Evolutionary conservation across 768 basidiomycete species (phyloP).

Genomic region (Suillus paluster): DNA sequence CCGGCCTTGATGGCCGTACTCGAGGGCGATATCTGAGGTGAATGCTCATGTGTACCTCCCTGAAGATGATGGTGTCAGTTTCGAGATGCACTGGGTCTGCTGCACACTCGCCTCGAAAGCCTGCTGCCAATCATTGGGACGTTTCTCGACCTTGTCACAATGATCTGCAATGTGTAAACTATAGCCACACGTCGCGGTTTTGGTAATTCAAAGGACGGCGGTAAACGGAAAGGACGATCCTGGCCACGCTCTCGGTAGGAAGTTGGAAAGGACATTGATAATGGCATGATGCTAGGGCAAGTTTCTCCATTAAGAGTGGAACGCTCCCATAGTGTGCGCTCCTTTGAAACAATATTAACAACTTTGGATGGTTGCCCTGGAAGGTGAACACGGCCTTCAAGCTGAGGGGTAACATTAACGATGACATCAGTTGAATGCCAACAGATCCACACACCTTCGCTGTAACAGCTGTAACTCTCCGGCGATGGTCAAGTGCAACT

Average conservation of each 20-base stretch:
- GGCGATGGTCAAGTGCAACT: constrained; percentile 30
- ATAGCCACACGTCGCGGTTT: constrained; percentile 30
- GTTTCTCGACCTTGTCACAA: constrained; percentile 23
- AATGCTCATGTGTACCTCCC: constrained; percentile 28
- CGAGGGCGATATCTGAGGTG: constrained; percentile 31
- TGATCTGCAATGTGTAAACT: constrained; percentile 27
- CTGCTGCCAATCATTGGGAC: constrained; percentile 15
- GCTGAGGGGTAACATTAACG: constrained; percentile 17
- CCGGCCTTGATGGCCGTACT: constrained; percentile 36
- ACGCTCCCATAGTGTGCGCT: constrained; percentile 27
- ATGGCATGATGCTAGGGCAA: constrained; percentile 34
- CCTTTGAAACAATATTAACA: constrained; percentile 28
- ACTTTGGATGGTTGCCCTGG: constrained; percentile 15
- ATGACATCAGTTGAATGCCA: background rate
- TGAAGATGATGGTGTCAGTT: constrained; percentile 9
- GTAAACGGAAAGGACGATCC: constrained; percentile 28
- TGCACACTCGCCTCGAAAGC: constrained; percentile 4
- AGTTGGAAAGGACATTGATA: constrained; percentile 34
- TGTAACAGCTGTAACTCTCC: constrained; percentile 29
- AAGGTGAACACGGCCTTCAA: constrained; percentile 29
- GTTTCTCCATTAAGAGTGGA: constrained; percentile 11
- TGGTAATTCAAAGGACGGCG: constrained; percentile 33
- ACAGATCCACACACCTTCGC: constrained; percentile 27
- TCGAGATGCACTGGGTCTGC: constrained; percentile 8
- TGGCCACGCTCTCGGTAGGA: constrained; percentile 26